Conservation (phyloP, 73 alveolate genomes). For the Symbiodinium pilosum region DNA sequence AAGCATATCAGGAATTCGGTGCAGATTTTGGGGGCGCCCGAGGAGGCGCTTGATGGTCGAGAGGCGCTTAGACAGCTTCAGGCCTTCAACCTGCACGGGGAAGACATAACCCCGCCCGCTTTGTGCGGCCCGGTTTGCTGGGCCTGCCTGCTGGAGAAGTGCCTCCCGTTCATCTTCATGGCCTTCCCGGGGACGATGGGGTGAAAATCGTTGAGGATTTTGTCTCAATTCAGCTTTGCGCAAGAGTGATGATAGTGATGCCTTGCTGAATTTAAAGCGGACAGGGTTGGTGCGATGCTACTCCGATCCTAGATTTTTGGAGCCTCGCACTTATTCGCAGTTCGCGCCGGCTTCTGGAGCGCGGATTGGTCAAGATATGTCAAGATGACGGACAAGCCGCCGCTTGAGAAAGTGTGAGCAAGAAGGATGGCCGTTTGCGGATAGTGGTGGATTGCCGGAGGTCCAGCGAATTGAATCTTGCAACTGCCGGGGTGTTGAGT, state of each 20-base stretch:
- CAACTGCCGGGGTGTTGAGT: conserved; percentile 2
- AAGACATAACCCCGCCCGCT: not conserved
- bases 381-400: not conserved
- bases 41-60: not conserved
- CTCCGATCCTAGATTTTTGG: not conserved
- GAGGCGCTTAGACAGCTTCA: conserved; percentile 51
- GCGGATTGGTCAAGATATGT: not conserved
- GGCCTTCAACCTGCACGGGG: conserved; percentile 39
- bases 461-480: not conserved
- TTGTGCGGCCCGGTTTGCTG: not conserved
- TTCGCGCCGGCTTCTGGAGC: not conserved
- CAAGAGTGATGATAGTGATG: conserved; percentile 14
- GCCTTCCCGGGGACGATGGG: conserved; percentile 1
- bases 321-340: not conserved
- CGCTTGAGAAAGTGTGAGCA: not conserved
- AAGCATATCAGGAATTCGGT: conserved; percentile 9
- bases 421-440: conserved; percentile 3
- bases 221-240: conserved; percentile 1
- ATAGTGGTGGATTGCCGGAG: conserved; percentile 36
- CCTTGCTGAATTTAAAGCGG: not conserved
- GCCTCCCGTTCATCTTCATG: not conserved
- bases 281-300: not conserved
- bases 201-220: conserved; percentile 8
- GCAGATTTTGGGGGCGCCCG: not conserved
- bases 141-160: not conserved